Conservation (phyloP, 2,329 filamentous ascomycete species). For the Neophaeococcomyces aloes region DNA sequence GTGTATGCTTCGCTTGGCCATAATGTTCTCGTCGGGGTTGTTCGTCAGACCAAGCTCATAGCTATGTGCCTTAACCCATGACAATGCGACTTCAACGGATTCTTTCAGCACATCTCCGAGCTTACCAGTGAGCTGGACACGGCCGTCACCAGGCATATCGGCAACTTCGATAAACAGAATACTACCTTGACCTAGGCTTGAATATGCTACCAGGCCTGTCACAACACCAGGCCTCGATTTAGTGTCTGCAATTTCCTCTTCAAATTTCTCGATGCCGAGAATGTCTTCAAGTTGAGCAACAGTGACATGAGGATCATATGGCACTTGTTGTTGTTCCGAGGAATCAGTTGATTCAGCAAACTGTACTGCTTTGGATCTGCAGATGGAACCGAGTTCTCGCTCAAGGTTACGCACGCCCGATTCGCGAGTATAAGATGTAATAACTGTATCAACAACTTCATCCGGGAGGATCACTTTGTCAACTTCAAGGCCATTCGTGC, state of each 20-base stretch:
- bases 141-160: constrained; percentile 87
- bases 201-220: constrained; percentile 91
- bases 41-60: constrained; percentile 77
- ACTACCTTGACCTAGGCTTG: constrained; percentile 80
- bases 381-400: constrained; percentile 88
- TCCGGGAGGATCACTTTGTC: constrained; percentile 67
- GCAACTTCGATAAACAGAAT: constrained; percentile 98
- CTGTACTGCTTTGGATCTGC: constrained; percentile 88
- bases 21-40: constrained; percentile 77
- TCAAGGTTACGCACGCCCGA: constrained; percentile 93
- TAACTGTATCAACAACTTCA: constrained; percentile 86
- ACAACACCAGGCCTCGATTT: constrained; percentile 76
- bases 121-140: constrained; percentile 90
- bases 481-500: constrained; percentile 70
- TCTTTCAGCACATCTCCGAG: constrained; percentile 95
- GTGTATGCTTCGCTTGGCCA: constrained; percentile 88
- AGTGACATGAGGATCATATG: constrained; percentile 65
- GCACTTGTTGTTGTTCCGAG: constrained; percentile 34
- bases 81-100: constrained; percentile 87
- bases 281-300: constrained; percentile 79
- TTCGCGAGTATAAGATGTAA: constrained; percentile 92
- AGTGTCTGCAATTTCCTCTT: constrained; percentile 90
- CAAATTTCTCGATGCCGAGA: constrained; percentile 83
- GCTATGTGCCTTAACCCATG: constrained; percentile 94
- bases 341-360: constrained; percentile 81